Evolutionary conservation across 2,329 filamentous ascomycete species (phyloP), one percentile per base, ranked within the genome.

Genomic region (Plenodomus tracheiphilus): DNA sequence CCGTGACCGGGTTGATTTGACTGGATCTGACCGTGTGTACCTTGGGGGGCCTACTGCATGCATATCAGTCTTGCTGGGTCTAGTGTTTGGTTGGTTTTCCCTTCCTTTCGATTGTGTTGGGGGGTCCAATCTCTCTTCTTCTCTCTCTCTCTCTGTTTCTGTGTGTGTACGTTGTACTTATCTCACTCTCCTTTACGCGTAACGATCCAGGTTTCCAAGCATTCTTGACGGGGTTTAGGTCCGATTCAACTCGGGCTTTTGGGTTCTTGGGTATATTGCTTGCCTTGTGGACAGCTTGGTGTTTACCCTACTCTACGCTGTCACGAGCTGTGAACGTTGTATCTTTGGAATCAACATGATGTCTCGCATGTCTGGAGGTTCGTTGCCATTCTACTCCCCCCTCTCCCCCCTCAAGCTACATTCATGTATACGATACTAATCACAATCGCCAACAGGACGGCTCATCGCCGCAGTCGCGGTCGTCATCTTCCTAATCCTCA

Each of bases 331-430:
- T 35, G 13, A 15, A 15, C 32, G 32, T n/a, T n/a, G n/a, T 15
- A 15, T 17, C 16, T 37, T 17, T 20, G 35, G n/a, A 9, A 18
- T 37, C 35, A 7, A 17, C 13, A 32, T 32, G 9, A 64, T 64
- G 61, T 51, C 52, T 22, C 54, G 61, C 43, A 59, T 58, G 37
- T 53, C 49, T 21, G 61, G 58, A 60, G 61, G 61, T 60, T 40
- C n/a, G 53, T 54, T 11, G 28, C 15, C 28, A 8, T 10, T 25
- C 22, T 25, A 5, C 10, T 10, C 10, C 22, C 10, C 22, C 10
- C 22, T 25, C 22, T 25, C 22, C 22, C 22, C 5, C 22, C 22
- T 40, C 32, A 11, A 4, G 7, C 30, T 0, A 20, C 2, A 22
- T 15, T 1, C 0, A 21, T 7, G 7, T n/a, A 35, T 13, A 2